Evolutionary conservation across 73 alveolate species (phyloP), one percentile per base, ranked within the genome.

Genomic region (Paramecium pentaurelia): DNA sequence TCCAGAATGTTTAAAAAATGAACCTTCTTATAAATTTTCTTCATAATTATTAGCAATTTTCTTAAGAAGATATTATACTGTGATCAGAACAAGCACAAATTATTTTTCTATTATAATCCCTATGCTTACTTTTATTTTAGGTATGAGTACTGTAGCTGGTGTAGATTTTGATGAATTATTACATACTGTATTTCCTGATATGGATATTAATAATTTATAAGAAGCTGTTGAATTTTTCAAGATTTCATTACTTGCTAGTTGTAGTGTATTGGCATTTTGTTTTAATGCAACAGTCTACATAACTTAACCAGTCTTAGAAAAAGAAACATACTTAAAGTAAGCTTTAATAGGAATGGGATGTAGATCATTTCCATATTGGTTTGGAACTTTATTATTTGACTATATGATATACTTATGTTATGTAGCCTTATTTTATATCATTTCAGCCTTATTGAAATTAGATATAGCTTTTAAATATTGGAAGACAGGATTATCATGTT

Each of bases 301-400:
- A 14, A 27, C 71, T 20, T 71, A 51, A 47, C 94, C 94, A 38
- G 94, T 89, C 14, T 34, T 71, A 28, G 94, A 89, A 25, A 89
- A 83, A 34, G 94, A 89, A 30, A 58, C 75, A 0, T 71, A 71
- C 32, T 42, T 89, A 40, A 89, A 64, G 77, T 71, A 89, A 36
- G 49, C 92, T 8, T 51, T 89, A 44, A 71, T 37, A 28, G 94
- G 86, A 9, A 89, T 89, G 94, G 94, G 94, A 32, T 89, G 94
- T 8, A 89, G 94, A 47, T 40, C 85, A 7, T 40, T 89, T 18
- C 92, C 94, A 7, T 89, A 89, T 44, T 89, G 94, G 94, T 73
- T 89, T 45, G 94, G 94, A 11, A 89, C 94, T 28, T 89, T 89
- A 49, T 18, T 44, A 4, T 89, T 89, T 38, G 94, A 89, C 70